Base-by-base conservation (phyloP, 495 filamentous ascomycete species). In the Parathielavia hyrcaniae region DNA sequence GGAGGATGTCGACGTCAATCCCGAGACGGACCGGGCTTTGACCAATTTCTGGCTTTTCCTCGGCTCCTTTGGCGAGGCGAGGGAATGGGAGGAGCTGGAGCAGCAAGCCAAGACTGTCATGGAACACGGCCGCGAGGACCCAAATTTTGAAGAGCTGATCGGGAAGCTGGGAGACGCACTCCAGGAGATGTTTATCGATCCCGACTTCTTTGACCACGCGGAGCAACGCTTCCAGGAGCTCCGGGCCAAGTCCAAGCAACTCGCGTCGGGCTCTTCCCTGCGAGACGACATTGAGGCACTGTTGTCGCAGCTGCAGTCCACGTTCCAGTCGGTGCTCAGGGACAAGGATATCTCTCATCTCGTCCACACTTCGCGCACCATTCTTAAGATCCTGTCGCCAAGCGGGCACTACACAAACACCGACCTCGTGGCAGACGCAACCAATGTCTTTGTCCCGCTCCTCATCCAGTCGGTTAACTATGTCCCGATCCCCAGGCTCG, bases 401-500 rank as follows among this genome's bases (percentile, higher is more conserved):
- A 68, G 73, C 6, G 64, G 75, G 34, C 65, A 71, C 0, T 69
- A 77, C 23, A 75, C 81, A 43, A 91, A 89, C 66, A 70, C 75
- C 0, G 85, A 89, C 20, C 78, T 97, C 1, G 71, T 90, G n/a
- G 72, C 81, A 0, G 91, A 97, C 65, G 65, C 82, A 13, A 71
- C 86, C 51, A 84, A 91, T 51, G 81, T 91, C 19, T 89, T 96
- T 70, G 74, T 95, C 35, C 92, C 92, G 1, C 74, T 90, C 22
- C 64, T 90, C 40, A 82, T 96, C 61, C 76, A 86, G 61, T 80
- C 79, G 11, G 77, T 96, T 55, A 88, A 95, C 67, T 90, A 89
- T 72, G 76, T 96, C 17, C 92, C 92, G 0, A 92, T 97, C 38
- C 90, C 90, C 0, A 83, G 92, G 5, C 74, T 96, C 38, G 92